phyloP scores from a whole-genome alignment of 192 early-diverging fungal genomes.

The Mortierella antarctica region DNA sequence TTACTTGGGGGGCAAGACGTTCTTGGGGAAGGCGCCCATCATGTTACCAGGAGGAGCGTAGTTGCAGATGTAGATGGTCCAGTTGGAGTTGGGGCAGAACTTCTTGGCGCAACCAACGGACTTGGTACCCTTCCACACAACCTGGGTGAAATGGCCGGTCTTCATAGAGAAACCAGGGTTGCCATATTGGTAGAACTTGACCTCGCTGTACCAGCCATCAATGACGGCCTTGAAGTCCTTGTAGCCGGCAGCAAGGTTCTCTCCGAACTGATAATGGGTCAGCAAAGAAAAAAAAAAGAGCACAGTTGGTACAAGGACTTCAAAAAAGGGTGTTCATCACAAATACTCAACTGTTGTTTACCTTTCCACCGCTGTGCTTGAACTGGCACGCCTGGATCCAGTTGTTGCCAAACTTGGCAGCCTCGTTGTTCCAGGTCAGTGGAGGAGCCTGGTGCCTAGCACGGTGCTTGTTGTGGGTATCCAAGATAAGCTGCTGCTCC shows the following conservation, averaged over 20 bases:
- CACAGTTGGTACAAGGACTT: neutral
- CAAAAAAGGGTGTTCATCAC: neutral
- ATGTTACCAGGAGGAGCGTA: constrained; percentile 59
- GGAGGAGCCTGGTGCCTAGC: constrained; percentile 48
- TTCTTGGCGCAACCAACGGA: constrained; percentile 49
- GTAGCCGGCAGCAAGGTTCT: constrained; percentile 62
- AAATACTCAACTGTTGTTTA: constrained; percentile 1
- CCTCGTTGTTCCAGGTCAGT: constrained; percentile 49
- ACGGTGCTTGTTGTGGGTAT: constrained; percentile 55
- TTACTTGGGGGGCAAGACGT: constrained; percentile 42
- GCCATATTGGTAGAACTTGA: constrained; percentile 54
- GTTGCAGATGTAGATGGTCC: constrained; percentile 56
- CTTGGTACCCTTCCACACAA: constrained; percentile 54
- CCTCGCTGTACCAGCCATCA: constrained; percentile 60
- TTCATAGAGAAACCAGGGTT: constrained; percentile 43
- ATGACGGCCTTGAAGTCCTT: constrained; percentile 33
- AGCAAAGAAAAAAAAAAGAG: constrained; percentile 1
- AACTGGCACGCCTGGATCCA: constrained; percentile 55
- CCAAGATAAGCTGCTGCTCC: constrained; percentile 44
- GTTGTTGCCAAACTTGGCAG: constrained; percentile 52
- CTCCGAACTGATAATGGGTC: constrained; percentile 37
- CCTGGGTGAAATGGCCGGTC: constrained; percentile 64
- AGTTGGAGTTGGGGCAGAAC: constrained; percentile 37
- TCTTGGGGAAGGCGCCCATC: constrained; percentile 27
- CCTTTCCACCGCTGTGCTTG: constrained; percentile 49